Base-by-base conservation (phyloP, 179 eudicot genomes). In the Pouteria campechiana region DNA sequence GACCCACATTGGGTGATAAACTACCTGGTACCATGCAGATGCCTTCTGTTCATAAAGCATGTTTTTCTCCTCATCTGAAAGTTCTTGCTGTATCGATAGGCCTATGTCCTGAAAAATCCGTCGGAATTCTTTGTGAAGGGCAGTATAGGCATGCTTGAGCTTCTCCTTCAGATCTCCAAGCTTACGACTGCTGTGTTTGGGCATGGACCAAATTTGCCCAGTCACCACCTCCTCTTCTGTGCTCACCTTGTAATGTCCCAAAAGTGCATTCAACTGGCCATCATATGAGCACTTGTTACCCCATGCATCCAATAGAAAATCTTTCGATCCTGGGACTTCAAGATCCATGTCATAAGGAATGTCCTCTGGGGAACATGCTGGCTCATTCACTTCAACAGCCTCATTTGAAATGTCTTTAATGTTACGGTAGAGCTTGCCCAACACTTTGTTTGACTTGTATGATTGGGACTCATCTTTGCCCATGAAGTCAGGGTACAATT, bases 21-120 rank as follows among this genome's bases (percentile, higher is more conserved):
- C 85, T 12, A 86, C 86, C 55, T 59, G 87, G 56, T 90, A 90
- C 98, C 98, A 90, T 0, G 98, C 98, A 0, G 90, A 90, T 4
- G 98, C 98, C 68, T 86, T 90, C 46, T 33, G 60, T 44, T 90
- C 98, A 21, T 74, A 86, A 30, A 60, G 11, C 1, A 2, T 25
- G 33, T 73, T 82, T 60, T 64, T 86, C 57, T 90, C 82, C 21
- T 79, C 79, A 7, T 55, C 74, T 0, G 72, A 33, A 3, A 68
- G 66, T n/a, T n/a, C n/a, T 5, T 42, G 25, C 24, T 66, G 77
- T 29, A 58, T 42, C 32, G 68, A 63, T 0, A 71, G 30, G 13
- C 57, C 71, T 31, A 81, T 41, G 9, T 19, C 47, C 39, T 90
- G 90, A 36, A 90, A 90, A 17, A 63, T 54, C 37, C 73, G 79